Percentiles rank a stretch among this genome's conserved stretches.
Evolutionary conservation across 176 grass and related monocot genomes (phyloP).

Genomic region (Oryza glaberrima): DNA sequence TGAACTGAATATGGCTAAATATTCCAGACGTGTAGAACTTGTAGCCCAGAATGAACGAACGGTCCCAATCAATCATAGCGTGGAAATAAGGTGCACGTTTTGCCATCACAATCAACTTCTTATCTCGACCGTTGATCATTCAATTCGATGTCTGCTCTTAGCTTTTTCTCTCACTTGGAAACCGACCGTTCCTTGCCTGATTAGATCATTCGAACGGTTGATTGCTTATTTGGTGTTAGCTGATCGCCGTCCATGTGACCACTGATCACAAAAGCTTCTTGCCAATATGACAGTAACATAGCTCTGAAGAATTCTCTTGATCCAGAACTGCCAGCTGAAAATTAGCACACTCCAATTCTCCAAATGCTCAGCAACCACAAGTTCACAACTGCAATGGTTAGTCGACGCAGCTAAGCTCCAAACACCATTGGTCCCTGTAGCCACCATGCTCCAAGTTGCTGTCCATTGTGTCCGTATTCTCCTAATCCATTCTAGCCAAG

Average conservation of each 20-base stretch:
- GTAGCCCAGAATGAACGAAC: neutral
- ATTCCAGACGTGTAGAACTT: neutral
- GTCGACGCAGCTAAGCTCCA: neutral
- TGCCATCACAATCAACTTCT: neutral
- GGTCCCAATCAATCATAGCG: neutral
- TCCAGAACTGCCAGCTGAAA: neutral
- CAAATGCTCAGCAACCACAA: neutral
- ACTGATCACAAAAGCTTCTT: neutral
- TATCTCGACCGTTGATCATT: neutral
- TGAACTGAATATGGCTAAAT: neutral
- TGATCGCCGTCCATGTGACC: neutral
- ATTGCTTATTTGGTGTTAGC: neutral
- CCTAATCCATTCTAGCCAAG: conserved; percentile 1
- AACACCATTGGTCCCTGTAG: neutral
- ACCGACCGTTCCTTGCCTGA: neutral
- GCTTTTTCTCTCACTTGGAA: neutral
- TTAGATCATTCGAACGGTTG: neutral
- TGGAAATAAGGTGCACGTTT: neutral
- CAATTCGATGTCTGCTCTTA: neutral
- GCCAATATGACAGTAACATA: neutral
- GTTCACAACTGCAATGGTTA: neutral
- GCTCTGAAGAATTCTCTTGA: neutral
- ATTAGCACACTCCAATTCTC: neutral
- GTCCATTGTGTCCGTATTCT: conserved; percentile 6
- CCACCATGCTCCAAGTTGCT: conserved; percentile 1